Evolutionary conservation across 208 protist genomes (phyloP).

Genomic region (Wallacemonas rigidus): DNA sequence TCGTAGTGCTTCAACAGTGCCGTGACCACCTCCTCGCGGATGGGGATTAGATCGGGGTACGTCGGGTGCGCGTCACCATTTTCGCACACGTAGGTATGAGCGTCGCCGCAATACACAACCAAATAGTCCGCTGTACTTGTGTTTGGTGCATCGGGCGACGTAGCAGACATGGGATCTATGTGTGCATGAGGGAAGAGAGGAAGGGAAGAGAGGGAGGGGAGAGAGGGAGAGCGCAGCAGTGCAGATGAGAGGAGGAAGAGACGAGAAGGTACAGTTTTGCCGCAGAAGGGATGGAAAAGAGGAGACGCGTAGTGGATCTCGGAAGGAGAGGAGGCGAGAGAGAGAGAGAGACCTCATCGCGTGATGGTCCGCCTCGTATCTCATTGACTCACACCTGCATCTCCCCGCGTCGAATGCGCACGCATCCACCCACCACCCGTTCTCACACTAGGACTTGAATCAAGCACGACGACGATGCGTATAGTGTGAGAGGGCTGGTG

Average conservation of each 20-base stretch:
- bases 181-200: neutral
- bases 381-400: too few relatives aligned
- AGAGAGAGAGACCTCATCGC: too few relatives aligned
- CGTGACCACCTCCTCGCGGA: conserved; percentile 24
- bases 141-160: neutral
- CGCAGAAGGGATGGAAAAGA: neutral
- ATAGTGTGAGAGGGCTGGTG: too few relatives aligned
- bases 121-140: neutral
- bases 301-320: neutral
- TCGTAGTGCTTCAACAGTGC: conserved; percentile 3
- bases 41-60: conserved; percentile 26
- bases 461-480: too few relatives aligned
- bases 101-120: conserved; percentile 34
- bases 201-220: neutral
- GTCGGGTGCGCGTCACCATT: conserved; percentile 42
- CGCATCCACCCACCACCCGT: too few relatives aligned
- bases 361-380: too few relatives aligned
- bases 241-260: neutral
- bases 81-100: conserved; percentile 41
- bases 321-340: too few relatives aligned
- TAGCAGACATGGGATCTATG: neutral
- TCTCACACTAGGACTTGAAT: too few relatives aligned
- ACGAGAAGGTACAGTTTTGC: neutral
- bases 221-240: neutral
- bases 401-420: too few relatives aligned